Conservation (phyloP, 192 early-diverging fungal species). For the Chytriomyces sp. region DNA sequence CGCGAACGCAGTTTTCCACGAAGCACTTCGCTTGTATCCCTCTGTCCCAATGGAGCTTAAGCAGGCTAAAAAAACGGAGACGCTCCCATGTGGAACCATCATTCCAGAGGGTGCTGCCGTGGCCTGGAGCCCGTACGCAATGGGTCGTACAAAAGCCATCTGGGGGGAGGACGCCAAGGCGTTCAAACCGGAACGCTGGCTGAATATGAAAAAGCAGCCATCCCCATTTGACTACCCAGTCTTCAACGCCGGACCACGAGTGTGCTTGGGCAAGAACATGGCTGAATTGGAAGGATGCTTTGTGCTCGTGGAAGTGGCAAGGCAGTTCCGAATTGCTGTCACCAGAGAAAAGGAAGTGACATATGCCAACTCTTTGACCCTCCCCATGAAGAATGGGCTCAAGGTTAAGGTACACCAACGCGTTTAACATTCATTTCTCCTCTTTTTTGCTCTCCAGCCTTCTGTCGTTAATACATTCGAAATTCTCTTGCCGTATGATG, state of each 20-base stretch:
- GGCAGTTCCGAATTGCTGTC: conserved; percentile 31
- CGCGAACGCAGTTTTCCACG: conserved; percentile 58
- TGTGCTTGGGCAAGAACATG: conserved; percentile 47
- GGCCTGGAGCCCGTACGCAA: conserved; percentile 47
- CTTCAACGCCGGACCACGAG: conserved; percentile 44
- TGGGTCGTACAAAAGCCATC: conserved; percentile 53
- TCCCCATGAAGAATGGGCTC: conserved; percentile 32
- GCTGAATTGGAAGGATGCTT: conserved; percentile 48
- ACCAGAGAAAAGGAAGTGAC: conserved; percentile 23
- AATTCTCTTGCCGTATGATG: too few relatives aligned
- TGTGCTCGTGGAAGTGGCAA: conserved; percentile 26
- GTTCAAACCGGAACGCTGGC: conserved; percentile 70
- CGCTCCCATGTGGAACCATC: conserved; percentile 62
- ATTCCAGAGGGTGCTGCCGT: conserved; percentile 57
- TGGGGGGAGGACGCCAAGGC: conserved; percentile 69
- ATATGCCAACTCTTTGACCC: conserved; percentile 21
- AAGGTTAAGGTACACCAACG: too few relatives aligned
- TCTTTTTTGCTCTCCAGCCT: too few relatives aligned
- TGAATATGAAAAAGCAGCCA: conserved; percentile 42
- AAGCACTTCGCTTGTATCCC: conserved; percentile 68
- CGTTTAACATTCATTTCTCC: too few relatives aligned
- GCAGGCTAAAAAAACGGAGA: conserved; percentile 55
- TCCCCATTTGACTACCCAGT: conserved; percentile 45
- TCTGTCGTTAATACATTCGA: too few relatives aligned
- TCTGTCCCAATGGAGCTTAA: conserved; percentile 65